Evolutionary conservation across 345 rosid genomes (phyloP).

Genomic region (Streptanthus diversifolius): DNA sequence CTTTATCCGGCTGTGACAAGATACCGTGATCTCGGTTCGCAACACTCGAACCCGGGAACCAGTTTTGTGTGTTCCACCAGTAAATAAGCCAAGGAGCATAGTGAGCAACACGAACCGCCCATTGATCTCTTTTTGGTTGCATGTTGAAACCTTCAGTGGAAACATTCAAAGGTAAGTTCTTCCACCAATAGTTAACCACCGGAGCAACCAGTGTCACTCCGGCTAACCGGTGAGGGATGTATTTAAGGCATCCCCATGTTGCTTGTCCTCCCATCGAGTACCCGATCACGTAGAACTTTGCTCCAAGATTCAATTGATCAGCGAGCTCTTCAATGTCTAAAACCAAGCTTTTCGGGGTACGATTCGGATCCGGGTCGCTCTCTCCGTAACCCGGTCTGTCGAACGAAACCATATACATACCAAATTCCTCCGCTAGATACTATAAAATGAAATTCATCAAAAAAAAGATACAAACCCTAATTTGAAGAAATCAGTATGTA

Average conservation of each 20-base stretch:
- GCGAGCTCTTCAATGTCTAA: slow-evolving; percentile 60
- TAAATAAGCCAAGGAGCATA: slow-evolving; percentile 55
- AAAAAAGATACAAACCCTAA: not conserved
- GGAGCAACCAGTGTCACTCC: slow-evolving; percentile 51
- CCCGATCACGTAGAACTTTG: slow-evolving; percentile 46
- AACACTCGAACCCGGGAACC: slow-evolving; percentile 46
- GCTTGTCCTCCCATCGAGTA: slow-evolving; percentile 53
- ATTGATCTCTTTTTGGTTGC: slow-evolving; percentile 41
- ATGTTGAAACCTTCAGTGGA: slow-evolving; percentile 38
- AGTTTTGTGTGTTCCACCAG: slow-evolving; percentile 62
- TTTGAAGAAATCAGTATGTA: not conserved
- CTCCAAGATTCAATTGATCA: slow-evolving; percentile 51
- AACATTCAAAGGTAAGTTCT: slow-evolving; percentile 42
- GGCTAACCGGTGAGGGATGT: slow-evolving; percentile 62
- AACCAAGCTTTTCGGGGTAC: slow-evolving; percentile 43
- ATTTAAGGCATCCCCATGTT: slow-evolving; percentile 50
- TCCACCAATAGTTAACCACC: slow-evolving; percentile 56
- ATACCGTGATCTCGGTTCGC: not conserved
- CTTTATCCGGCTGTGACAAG: slow-evolving; percentile 39
- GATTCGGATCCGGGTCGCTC: slow-evolving; percentile 54
- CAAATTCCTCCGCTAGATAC: slow-evolving; percentile 43
- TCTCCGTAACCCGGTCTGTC: slow-evolving; percentile 69
- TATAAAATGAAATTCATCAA: slow-evolving; percentile 11
- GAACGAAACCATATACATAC: slow-evolving; percentile 48
- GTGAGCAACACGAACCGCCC: slow-evolving; percentile 55